Percentiles rank a stretch among this genome's conserved stretches.
Conservation (phyloP, 116 monocot genomes). For the Iris pallida region DNA sequence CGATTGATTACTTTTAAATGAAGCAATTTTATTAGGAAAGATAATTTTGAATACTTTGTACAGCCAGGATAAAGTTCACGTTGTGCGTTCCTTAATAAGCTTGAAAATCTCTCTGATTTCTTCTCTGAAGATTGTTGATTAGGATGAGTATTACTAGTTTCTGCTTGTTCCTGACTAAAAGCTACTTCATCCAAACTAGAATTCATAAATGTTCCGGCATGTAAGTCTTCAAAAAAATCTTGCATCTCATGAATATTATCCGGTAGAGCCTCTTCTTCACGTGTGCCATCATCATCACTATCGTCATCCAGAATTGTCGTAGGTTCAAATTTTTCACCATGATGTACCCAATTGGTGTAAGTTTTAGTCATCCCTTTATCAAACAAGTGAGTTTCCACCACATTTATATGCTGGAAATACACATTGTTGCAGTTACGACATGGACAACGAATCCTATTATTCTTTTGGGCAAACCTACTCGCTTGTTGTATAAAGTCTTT, state of each 20-base stretch:
- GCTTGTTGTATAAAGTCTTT: no score
- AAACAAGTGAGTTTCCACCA: not conserved
- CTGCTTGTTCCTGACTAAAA: not conserved
- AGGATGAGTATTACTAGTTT: not conserved
- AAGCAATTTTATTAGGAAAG: not conserved
- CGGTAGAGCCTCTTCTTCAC: no score
- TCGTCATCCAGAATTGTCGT: not conserved
- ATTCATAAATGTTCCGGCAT: not conserved
- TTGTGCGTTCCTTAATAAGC: not conserved
- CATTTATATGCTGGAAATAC: no score
- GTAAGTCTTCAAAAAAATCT: no score
- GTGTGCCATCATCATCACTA: not conserved
- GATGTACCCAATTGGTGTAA: not conserved
- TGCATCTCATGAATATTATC: no score
- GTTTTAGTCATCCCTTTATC: not conserved
- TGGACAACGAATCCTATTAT: no score
- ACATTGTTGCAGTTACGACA: no score
- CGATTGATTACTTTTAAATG: not conserved
- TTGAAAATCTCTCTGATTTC: not conserved
- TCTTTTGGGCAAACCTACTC: no score
- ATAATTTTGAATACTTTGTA: not conserved
- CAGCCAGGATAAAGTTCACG: not conserved
- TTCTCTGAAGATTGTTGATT: not conserved
- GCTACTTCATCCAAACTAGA: not conserved
- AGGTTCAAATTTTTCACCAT: not conserved